phyloP scores from a whole-genome alignment of 75 land plant species.

The Cupressus sempervirens region DNA sequence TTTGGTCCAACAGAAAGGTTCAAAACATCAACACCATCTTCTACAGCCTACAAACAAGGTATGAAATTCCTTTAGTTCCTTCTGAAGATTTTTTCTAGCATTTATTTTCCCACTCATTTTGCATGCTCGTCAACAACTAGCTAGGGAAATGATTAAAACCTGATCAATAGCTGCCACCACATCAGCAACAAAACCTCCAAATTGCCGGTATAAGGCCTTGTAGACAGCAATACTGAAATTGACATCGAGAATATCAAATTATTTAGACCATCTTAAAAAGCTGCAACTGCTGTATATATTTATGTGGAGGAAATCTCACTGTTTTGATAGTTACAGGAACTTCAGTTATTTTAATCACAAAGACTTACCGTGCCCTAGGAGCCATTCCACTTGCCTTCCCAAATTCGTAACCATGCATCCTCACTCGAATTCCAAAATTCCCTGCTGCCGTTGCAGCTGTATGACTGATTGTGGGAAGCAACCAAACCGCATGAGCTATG shows the following conservation, averaged over 20 bases:
- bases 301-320: neutral
- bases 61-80: neutral
- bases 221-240: slow-evolving; percentile 83
- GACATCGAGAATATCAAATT: neutral
- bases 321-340: neutral
- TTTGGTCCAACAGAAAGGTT: slow-evolving; percentile 93
- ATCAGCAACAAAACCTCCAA: slow-evolving; percentile 96
- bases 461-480: slow-evolving; percentile 36
- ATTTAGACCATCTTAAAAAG: neutral
- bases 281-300: neutral
- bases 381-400: slow-evolving; percentile 96
- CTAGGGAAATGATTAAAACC: slow-evolving; percentile 31
- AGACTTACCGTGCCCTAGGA: slow-evolving; percentile 79
- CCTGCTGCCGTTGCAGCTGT: slow-evolving; percentile 87
- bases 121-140: neutral
- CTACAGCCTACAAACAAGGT: slow-evolving; percentile 59
- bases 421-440: slow-evolving; percentile 77
- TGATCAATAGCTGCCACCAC: slow-evolving; percentile 98
- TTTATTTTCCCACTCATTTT: neutral
- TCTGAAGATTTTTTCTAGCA: neutral
- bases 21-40: slow-evolving; percentile 84
- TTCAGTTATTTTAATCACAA: neutral
- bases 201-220: slow-evolving; percentile 85
- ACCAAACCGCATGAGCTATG: neutral
- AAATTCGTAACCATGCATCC: slow-evolving; percentile 63